Evolutionary conservation across 2,329 filamentous ascomycete genomes (phyloP).

Genomic region (Colletotrichum chlorophyti): DNA sequence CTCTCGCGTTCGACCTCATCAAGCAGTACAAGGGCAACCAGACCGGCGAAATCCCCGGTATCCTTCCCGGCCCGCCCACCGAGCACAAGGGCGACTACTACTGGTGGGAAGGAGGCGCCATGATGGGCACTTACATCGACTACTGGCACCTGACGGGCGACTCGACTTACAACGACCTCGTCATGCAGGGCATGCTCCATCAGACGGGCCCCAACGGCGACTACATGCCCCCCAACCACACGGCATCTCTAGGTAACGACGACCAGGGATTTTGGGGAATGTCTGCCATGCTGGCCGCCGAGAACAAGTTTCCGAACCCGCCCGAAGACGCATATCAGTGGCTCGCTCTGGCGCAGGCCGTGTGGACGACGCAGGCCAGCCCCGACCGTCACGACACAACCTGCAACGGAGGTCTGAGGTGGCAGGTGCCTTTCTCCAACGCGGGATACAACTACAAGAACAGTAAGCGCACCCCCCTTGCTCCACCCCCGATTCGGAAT

Average conservation of each 20-base stretch:
- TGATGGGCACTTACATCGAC: conserved; percentile 74
- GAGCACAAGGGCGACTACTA: conserved; percentile 63
- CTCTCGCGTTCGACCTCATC: conserved; percentile 58
- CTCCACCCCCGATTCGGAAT: not conserved
- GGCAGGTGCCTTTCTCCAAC: conserved; percentile 81
- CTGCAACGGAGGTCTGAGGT: conserved; percentile 75
- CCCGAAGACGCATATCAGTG: conserved; percentile 61
- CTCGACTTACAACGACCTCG: conserved; percentile 64
- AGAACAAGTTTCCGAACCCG: conserved; percentile 68
- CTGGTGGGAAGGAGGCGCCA: conserved; percentile 76
- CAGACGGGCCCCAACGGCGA: conserved; percentile 64
- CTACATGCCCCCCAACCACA: conserved; percentile 67
- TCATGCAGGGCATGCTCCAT: conserved; percentile 62
- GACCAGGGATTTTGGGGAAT: conserved; percentile 77
- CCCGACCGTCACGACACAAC: conserved; percentile 68
- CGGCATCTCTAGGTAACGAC: conserved; percentile 66
- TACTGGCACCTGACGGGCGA: conserved; percentile 76
- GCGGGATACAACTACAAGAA: conserved; percentile 80
- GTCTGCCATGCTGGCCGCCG: conserved; percentile 71
- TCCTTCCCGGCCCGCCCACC: conserved; percentile 61
- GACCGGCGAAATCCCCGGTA: conserved; percentile 60
- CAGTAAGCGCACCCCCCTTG: conserved; percentile 40
- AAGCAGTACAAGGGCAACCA: conserved; percentile 58
- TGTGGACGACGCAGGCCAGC: conserved; percentile 68
- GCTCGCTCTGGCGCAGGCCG: conserved; percentile 71